Base-by-base conservation (phyloP, 495 filamentous ascomycete genomes). In the Penicillium argentinense region DNA sequence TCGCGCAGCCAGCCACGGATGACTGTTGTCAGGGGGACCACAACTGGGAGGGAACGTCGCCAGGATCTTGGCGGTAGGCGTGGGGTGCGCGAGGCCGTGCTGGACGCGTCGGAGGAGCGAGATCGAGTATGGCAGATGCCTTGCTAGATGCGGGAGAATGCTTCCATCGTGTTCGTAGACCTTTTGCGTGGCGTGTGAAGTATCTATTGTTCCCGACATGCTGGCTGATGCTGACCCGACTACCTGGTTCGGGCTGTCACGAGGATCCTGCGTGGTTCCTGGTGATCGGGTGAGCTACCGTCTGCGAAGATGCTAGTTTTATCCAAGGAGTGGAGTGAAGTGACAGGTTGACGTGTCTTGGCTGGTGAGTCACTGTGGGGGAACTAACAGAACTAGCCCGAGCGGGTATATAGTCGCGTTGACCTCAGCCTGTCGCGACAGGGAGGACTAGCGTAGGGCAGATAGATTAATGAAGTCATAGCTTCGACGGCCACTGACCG, bases 101-200 rank as follows among this genome's bases (percentile, higher is more conserved):
- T 82, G 80, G 38, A 87, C 64, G 12, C 82, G 70, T 9, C 83
- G 77, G 27, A 81, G 60, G 2, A 84, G 56, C 0, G 82, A 69
- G 13, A 82, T 66, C 34, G 82, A 81, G 55, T 75, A 55, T 0
- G 80, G 83, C 21, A 82, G 62, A 54, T 81, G 76, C 9, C 59
- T 30, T 5, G 60, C 23, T 9, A 86, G 75, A 38, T 66, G 55
- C 6, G 68, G 45, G 13, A 79, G 41, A 48, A 82, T 67, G 32
- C 45, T 53, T 30, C 51, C 38, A 42, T 71, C 58, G 61, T 72
- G 67, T 64, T 69, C 57, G 45, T 69, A 57, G 47, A 72, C 56
- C 17, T 41, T 33, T 8, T 45, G 21, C 17, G 45, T 34, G 25
- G 49, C 37, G n/a, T n/a, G n/a, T n/a, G n/a, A n/a, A n/a, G n/a